Conservation (phyloP, 306 rosid genomes). For the Luffa aegyptiaca region DNA sequence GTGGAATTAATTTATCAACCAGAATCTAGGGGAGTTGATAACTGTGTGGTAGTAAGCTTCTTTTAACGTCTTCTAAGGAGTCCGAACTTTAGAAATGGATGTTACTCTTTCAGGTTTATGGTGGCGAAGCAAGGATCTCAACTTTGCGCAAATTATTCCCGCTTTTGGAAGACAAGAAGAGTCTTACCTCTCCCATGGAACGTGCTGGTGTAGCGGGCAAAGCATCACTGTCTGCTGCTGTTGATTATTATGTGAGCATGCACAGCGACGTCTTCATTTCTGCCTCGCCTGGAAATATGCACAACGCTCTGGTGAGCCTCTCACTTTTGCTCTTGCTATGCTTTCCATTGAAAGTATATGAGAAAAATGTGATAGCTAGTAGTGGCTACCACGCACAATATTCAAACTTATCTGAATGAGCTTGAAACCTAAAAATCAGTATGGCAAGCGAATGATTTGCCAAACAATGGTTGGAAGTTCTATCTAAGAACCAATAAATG, state of each 20-base stretch:
- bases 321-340: not conserved
- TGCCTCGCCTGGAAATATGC: slow-evolving; percentile 99
- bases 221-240: slow-evolving; percentile 84
- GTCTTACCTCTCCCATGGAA: slow-evolving; percentile 57
- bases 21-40: not conserved
- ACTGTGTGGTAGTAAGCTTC: not conserved
- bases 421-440: not conserved
- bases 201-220: slow-evolving; percentile 60
- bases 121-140: slow-evolving; percentile 89
- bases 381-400: not conserved
- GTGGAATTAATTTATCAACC: not conserved
- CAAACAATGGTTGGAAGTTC: not conserved
- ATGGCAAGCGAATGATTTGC: not conserved
- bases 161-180: slow-evolving; percentile 76
- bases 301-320: slow-evolving; percentile 82
- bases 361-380: slow-evolving; percentile 1
- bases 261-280: slow-evolving; percentile 87
- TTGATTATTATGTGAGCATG: slow-evolving; percentile 79
- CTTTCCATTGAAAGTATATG: not conserved
- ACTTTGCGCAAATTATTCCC: slow-evolving; percentile 65
- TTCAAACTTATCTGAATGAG: not conserved
- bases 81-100: not conserved
- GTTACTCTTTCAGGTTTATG: slow-evolving; percentile 35
- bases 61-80: not conserved
- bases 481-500: not conserved